Evolutionary conservation across 2,329 filamentous ascomycete species (phyloP).

Genomic region (Colletotrichum siamense): DNA sequence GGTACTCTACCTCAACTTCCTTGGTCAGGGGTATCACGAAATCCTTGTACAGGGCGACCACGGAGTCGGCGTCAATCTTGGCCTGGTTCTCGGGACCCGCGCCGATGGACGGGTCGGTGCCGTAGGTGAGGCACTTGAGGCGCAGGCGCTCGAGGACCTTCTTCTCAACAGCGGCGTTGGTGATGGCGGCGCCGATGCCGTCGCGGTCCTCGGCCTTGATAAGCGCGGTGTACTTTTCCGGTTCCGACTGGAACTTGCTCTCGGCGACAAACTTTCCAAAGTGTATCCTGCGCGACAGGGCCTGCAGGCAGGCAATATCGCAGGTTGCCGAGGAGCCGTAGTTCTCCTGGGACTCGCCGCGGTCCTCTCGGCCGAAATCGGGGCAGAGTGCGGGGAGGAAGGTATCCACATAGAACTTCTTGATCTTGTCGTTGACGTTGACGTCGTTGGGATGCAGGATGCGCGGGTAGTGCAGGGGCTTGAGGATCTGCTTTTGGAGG

Average conservation of each 20-base stretch:
- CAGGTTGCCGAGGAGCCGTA: slow-evolving; percentile 92
- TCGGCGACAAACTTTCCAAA: slow-evolving; percentile 99
- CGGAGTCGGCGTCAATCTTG: slow-evolving; percentile 93
- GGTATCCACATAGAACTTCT: slow-evolving; percentile 79
- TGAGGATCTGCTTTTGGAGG: slow-evolving; percentile 81
- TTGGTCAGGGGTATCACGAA: slow-evolving; percentile 98
- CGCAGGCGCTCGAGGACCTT: slow-evolving; percentile 87
- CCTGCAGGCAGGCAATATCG: slow-evolving; percentile 89
- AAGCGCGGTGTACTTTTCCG: slow-evolving; percentile 78
- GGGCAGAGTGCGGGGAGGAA: slow-evolving; percentile 86
- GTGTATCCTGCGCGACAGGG: slow-evolving; percentile 88
- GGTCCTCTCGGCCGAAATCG: slow-evolving; percentile 77
- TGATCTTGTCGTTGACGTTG: slow-evolving; percentile 88
- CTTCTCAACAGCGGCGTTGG: slow-evolving; percentile 83
- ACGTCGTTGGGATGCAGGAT: slow-evolving; percentile 90
- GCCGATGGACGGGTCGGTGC: slow-evolving; percentile 79
- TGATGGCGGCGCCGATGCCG: slow-evolving; percentile 89
- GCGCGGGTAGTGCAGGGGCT: slow-evolving; percentile 83
- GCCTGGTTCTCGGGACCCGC: slow-evolving; percentile 58
- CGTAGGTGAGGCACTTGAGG: slow-evolving; percentile 92
- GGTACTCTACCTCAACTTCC: slow-evolving; percentile 95
- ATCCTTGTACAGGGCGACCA: slow-evolving; percentile 88
- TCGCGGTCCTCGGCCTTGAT: slow-evolving; percentile 82
- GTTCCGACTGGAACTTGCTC: slow-evolving; percentile 87
- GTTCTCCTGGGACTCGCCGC: slow-evolving; percentile 89